Evolutionary conservation across 2,329 filamentous ascomycete genomes (phyloP).

Genomic region (Neopestalotiopsis clavispora): DNA sequence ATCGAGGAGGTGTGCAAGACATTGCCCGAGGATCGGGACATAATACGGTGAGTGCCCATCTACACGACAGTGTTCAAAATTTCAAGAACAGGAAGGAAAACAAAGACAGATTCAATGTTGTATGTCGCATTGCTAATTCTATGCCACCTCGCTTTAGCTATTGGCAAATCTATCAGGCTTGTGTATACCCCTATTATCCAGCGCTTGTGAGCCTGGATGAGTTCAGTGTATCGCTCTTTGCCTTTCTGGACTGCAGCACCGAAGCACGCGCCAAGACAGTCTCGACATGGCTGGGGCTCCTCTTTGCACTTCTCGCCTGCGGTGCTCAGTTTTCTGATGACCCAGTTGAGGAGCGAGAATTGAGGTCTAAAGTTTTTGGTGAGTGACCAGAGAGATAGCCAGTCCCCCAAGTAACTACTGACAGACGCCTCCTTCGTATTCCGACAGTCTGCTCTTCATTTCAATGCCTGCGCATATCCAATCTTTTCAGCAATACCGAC

Average conservation of each 20-base stretch:
- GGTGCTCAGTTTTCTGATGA: slow-evolving; percentile 12
- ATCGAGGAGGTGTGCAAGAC: slow-evolving; percentile 12
- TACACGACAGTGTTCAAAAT: no score
- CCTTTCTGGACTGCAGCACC: slow-evolving; percentile 4
- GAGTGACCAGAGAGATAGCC: neutral
- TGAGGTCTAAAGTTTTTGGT: slow-evolving; percentile 13
- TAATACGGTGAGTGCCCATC: slow-evolving; percentile 4
- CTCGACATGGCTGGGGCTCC: slow-evolving; percentile 6
- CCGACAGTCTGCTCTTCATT: slow-evolving; percentile 8
- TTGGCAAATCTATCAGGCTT: slow-evolving; percentile 12
- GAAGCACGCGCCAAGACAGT: slow-evolving; percentile 2
- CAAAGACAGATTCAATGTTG: no score
- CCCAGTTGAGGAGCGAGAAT: slow-evolving; percentile 9
- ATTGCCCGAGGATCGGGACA: slow-evolving; percentile 8
- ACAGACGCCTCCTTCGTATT: neutral
- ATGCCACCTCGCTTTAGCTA: neutral
- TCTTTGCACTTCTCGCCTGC: slow-evolving; percentile 11
- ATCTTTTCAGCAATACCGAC: slow-evolving; percentile 13
- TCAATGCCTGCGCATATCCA: slow-evolving; percentile 9
- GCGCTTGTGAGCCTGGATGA: slow-evolving; percentile 12
- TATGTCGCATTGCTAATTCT: no score
- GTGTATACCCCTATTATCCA: slow-evolving; percentile 13
- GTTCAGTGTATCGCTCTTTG: slow-evolving; percentile 10
- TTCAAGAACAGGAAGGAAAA: no score
- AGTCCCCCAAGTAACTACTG: neutral